These are phyloP conservation scores for Erythrophleum ivorense DNA, from an alignment of 331 rosid genomes.

Conservation along the genomic window DNA sequence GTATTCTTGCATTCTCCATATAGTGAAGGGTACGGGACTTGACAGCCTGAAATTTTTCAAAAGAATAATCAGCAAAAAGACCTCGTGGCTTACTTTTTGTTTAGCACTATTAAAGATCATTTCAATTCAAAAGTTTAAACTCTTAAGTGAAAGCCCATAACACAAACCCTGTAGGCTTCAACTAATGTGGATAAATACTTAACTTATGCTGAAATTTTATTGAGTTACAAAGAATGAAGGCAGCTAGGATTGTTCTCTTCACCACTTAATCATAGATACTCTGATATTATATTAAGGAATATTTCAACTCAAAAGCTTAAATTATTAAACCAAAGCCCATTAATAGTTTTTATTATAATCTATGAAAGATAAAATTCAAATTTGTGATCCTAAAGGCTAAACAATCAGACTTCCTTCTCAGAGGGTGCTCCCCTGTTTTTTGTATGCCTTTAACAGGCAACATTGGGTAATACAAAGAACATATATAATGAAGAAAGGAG, in stretches of 20 bases:
- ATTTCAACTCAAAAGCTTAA: not conserved
- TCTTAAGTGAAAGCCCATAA: no score
- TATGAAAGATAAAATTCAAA: not conserved
- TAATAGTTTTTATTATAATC: not conserved
- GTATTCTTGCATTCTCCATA: slow-evolving; percentile 71
- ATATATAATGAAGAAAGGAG: not conserved
- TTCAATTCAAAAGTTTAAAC: not conserved
- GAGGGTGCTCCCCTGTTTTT: not conserved
- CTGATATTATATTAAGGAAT: not conserved
- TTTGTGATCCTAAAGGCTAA: not conserved
- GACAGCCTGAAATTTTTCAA: slow-evolving; percentile 49
- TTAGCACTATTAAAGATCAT: not conserved
- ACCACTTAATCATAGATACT: not conserved
- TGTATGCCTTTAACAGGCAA: not conserved
- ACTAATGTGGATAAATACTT: no score
- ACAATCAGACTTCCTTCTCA: not conserved
- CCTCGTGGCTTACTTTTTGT: not conserved
- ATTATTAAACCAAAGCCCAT: not conserved
- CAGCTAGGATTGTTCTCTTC: not conserved
- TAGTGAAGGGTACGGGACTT: slow-evolving; percentile 51
- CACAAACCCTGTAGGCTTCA: no score
- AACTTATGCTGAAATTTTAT: not conserved
- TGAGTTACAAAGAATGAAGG: not conserved
- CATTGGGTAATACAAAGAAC: not conserved
- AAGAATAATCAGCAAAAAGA: slow-evolving; percentile 7